Evolutionary conservation across 2,329 filamentous ascomycete species (phyloP).

Genomic region (Hymenoscyphus occultus): DNA sequence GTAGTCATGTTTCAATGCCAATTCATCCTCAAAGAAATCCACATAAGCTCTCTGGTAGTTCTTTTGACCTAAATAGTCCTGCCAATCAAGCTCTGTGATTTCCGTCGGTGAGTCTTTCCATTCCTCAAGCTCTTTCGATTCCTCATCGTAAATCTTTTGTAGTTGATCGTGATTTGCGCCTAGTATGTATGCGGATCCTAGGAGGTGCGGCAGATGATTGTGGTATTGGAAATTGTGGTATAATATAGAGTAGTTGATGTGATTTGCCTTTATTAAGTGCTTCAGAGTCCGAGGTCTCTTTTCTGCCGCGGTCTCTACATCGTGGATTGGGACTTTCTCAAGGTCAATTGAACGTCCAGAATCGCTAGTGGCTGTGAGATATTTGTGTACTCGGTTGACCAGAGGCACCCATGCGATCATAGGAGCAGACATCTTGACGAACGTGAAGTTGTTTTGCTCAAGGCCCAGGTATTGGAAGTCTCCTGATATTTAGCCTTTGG

Average conservation of each 20-base stretch:
- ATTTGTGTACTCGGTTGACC: constrained; percentile 40
- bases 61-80: constrained; percentile 74
- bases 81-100: constrained; percentile 80
- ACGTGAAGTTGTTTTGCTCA: constrained; percentile 1
- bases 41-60: constrained; percentile 86
- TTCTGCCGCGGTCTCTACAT: constrained; percentile 76
- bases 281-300: constrained; percentile 81
- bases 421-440: constrained; percentile 38
- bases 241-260: constrained; percentile 82
- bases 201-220: constrained; percentile 80
- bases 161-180: constrained; percentile 72
- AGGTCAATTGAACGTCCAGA: constrained; percentile 49
- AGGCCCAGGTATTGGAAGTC: constrained; percentile 5
- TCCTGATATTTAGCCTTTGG: constrained; percentile 18
- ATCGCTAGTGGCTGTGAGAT: constrained; percentile 32
- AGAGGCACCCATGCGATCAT: constrained; percentile 45
- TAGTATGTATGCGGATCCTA: constrained; percentile 82
- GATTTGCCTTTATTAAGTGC: constrained; percentile 87
- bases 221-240: constrained; percentile 72
- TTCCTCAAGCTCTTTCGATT: constrained; percentile 67
- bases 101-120: constrained; percentile 86
- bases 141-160: constrained; percentile 75
- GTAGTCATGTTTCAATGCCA: constrained; percentile 69
- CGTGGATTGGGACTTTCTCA: constrained; percentile 68
- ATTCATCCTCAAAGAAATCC: constrained; percentile 92